Base-by-base conservation (phyloP, 129 eudicot species). In the Solidago caesia region DNA sequence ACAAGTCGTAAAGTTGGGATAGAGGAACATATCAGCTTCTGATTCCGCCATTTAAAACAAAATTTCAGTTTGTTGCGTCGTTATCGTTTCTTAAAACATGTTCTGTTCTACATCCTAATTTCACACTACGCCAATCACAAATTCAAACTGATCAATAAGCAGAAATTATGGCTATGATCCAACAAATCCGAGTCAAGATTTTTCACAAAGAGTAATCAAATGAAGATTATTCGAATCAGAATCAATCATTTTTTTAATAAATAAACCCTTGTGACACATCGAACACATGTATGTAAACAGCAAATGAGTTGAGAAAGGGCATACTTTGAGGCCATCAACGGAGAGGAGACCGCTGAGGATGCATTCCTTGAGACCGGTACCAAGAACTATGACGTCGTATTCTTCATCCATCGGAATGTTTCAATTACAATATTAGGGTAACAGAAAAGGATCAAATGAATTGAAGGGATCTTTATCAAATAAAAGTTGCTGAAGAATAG, bases 361-460 rank as follows among this genome's bases (percentile, higher is more conserved):
- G 87, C 90, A 86, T 83, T 86, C 90, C 83, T 86, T 86, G 73
- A 86, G 90, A 68, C 90, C 90, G n/a, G 87, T 86, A 25, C 90
- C 90, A 0, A 86, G 85, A 69, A 86, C 91, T 48, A 86, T 83
- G 15, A 83, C 87, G 72, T 86, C 91, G 73, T 86, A 86, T 61
- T 86, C 91, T 77, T 83, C 91, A 86, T 86, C 91, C 91, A 86
- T 86, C 51, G 78, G 6, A n/a, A 21, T 3, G 4, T 46, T 29
- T 4, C 33, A 51, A 73, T 68, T 21, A 33, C 39, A 33, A 33
- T 33, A 33, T 3, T 43, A 68, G 80, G 77, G 59, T 73, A 73
- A 43, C 44, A 72, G 64, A 64, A 51, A 33, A 33, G 39, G 64
- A 82, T 69, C 72, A 59, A 44, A 65, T 65, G 7, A 44, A 65